Conservation (phyloP, 306 rosid species). For the Trifolium dubium region DNA sequence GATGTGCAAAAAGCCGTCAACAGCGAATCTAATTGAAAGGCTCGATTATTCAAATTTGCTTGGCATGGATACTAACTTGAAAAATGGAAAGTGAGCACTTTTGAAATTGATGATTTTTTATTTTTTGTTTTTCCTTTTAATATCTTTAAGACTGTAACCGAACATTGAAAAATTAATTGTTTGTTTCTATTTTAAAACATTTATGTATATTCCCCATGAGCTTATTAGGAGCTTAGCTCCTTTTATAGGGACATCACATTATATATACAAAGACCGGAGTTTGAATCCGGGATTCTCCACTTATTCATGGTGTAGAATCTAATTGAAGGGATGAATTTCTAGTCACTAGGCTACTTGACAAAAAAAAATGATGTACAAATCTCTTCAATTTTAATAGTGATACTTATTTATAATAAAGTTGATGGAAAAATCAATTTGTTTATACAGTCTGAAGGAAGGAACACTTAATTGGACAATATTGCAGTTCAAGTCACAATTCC, state of each 20-base stretch:
- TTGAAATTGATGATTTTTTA: slow-evolving; percentile 15
- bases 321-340: no score
- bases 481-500: slow-evolving; percentile 92
- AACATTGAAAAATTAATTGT: slow-evolving; percentile 9
- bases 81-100: slow-evolving; percentile 75
- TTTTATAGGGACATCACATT: no score
- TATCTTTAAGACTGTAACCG: slow-evolving; percentile 8
- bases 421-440: slow-evolving; percentile 23
- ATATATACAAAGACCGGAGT: no score
- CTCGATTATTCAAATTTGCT: slow-evolving; percentile 85
- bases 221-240: no score
- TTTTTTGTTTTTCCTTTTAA: slow-evolving; percentile 23
- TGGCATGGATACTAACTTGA: slow-evolving; percentile 76
- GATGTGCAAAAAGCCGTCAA: slow-evolving; percentile 73
- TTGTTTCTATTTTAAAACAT: slow-evolving; percentile 18
- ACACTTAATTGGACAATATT: slow-evolving; percentile 84
- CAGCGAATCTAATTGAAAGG: slow-evolving; percentile 71
- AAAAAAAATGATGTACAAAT: neutral
- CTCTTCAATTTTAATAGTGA: neutral
- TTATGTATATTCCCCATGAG: neutral
- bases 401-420: slow-evolving; percentile 22
- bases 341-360: no score
- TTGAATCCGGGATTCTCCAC: no score
- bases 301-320: no score
- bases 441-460: slow-evolving; percentile 84